A percentile compares a stretch with the other conserved stretches of the same genome.
These are phyloP conservation scores for Microcos paniculata DNA, from an alignment of 345 rosid species.

Conservation along the genomic window DNA sequence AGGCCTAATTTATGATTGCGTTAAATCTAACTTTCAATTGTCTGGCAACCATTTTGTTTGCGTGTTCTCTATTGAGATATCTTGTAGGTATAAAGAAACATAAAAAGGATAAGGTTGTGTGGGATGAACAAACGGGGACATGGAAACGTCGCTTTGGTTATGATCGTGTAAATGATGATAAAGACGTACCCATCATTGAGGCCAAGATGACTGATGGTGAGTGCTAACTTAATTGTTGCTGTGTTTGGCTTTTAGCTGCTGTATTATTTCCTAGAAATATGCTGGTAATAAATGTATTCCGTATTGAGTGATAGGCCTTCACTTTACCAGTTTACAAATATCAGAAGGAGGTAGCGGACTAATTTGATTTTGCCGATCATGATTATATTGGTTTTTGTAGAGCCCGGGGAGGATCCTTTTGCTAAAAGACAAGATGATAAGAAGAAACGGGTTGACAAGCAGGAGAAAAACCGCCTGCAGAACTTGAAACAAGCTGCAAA, in stretches of 20 bases:
- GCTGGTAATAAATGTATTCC: neutral
- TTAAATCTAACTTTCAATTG: neutral
- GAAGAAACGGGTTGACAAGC: conserved; percentile 76
- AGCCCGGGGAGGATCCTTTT: conserved; percentile 85
- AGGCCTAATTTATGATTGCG: neutral
- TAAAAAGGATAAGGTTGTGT: conserved; percentile 77
- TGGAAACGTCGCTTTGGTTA: conserved; percentile 93
- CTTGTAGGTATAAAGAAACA: conserved; percentile 76
- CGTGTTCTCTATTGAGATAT: conserved; percentile 10
- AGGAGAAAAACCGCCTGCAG: conserved; percentile 62
- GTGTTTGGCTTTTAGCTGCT: neutral
- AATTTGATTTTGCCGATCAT: neutral
- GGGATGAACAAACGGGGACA: conserved; percentile 78
- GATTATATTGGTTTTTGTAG: conserved; percentile 39
- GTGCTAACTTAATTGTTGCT: neutral
- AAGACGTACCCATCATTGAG: conserved; percentile 78
- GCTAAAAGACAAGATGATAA: conserved; percentile 72
- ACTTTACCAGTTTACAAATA: neutral
- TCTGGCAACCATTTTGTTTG: conserved; percentile 1
- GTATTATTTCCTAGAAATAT: neutral
- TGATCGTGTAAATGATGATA: conserved; percentile 90
- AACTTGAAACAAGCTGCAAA: conserved; percentile 79
- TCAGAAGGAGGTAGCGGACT: neutral
- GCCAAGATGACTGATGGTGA: conserved; percentile 86
- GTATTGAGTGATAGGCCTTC: neutral